Base-by-base conservation (phyloP, 176 grass and related monocot species). In the Melocanna baccifera region DNA sequence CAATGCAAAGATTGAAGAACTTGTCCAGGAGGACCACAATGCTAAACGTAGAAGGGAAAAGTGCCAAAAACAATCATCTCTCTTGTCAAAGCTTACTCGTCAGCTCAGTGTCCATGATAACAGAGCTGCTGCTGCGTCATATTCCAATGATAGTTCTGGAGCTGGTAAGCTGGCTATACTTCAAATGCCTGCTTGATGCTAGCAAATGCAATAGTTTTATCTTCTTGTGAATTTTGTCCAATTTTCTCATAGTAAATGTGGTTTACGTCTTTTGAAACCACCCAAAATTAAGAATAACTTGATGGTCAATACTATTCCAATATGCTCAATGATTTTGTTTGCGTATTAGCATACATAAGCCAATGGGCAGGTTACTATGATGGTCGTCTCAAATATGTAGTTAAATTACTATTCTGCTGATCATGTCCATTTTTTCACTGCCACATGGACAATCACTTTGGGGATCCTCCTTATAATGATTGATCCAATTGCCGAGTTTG, bases 91-190 rank as follows among this genome's bases (percentile, higher is more conserved):
- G 68, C 93, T 99, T 69, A 99, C 91, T 88, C 96, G 89, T 64
- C 96, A 99, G 75, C 91, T 98, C 55, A 91, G 93, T 6, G 72
- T 95, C 65, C 93, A 95, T 88, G 96, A 98, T 68, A 95, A 98
- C 66, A 90, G 89, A 82, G 87, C 91, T 71, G 64, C 91, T 74
- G 78, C 51, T 76, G 55, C 90, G 83, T 86, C 91, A 77, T 87
- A 89, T 94, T 87, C 81, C 5, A 71, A 99, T 20, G 91, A 86
- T 74, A 77, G 56, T 76, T 79, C 89, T 76, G 91, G 77, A 88
- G 62, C 77, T 69, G 91, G 93, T 99, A 83, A 86, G 77, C 23
- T 69, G 10, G 32, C 4, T 81, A 26, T 83, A 43, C 22, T 52
- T 87, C 47, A 52, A 68, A 57, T 67, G 32, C 53, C 9, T 47